Evolutionary conservation across 192 early-diverging fungal species (phyloP).

Genomic region (Coemansia sp.): DNA sequence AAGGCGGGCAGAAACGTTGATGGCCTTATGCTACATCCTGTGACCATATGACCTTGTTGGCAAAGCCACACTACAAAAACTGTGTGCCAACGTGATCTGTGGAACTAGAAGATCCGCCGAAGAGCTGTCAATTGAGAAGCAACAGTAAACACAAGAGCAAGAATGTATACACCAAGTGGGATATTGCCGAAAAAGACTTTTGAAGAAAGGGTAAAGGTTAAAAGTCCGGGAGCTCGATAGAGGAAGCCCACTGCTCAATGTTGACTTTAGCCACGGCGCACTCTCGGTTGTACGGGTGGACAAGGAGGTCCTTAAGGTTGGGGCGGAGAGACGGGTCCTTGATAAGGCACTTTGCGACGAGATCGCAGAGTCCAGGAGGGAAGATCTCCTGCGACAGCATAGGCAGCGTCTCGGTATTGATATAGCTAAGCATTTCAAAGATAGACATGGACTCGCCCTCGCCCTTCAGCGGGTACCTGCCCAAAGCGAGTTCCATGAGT

Average conservation of each 20-base stretch:
- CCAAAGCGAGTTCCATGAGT: conserved; percentile 76
- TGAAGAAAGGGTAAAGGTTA: background rate
- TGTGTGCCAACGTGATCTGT: too few species aligned
- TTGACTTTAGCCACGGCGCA: conserved; percentile 60
- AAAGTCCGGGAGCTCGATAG: conserved; percentile 28
- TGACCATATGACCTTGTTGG: too few species aligned
- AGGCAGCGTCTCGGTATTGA: conserved; percentile 85
- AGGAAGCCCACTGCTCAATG: conserved; percentile 61
- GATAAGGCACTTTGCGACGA: conserved; percentile 59
- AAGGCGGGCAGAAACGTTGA: background rate
- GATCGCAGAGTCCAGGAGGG: conserved; percentile 70
- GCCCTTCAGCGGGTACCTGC: conserved; percentile 68
- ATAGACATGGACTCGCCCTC: conserved; percentile 70
- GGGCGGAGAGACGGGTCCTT: conserved; percentile 59
- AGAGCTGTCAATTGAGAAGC: background rate
- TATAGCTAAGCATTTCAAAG: conserved; percentile 91
- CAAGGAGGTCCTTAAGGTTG: conserved; percentile 63
- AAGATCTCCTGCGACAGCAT: conserved; percentile 72
- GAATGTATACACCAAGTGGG: too few species aligned
- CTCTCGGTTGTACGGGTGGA: conserved; percentile 57
- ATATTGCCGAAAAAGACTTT: background rate
- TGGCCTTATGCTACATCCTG: too few species aligned
- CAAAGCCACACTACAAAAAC: too few species aligned
- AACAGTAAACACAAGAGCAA: too few species aligned
- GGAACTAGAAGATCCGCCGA: background rate